Percentiles rank a stretch among this genome's conserved stretches.
Evolutionary conservation across 2,329 filamentous ascomycete species (phyloP).

Genomic region (Xylaria sp.): DNA sequence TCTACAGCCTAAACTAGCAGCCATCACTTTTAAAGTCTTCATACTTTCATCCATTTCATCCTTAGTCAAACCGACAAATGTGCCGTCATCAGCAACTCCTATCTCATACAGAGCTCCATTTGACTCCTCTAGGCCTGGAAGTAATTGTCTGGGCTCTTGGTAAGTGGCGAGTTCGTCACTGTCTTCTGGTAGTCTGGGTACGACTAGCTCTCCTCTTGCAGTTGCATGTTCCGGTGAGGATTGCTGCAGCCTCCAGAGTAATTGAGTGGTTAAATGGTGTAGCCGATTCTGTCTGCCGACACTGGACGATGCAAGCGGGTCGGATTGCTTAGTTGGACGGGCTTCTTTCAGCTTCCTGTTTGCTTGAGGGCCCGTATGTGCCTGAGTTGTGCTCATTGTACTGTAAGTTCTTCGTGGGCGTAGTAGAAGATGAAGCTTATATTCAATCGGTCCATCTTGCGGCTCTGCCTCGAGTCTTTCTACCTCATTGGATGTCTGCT

Average conservation of each 20-base stretch:
- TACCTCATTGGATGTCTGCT: slow-evolving; percentile 52
- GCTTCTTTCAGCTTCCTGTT: slow-evolving; percentile 46
- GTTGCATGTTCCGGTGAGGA: slow-evolving; percentile 91
- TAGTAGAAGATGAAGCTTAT: slow-evolving; percentile 91
- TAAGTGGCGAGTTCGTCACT: slow-evolving; percentile 59
- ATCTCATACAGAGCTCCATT: slow-evolving; percentile 96
- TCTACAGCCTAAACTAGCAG: slow-evolving; percentile 86
- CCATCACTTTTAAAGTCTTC: slow-evolving; percentile 87
- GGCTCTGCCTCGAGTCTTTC: slow-evolving; percentile 87
- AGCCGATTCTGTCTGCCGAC: slow-evolving; percentile 85
- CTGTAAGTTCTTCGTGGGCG: slow-evolving; percentile 80
- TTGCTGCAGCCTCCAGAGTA: slow-evolving; percentile 94
- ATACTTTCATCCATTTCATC: slow-evolving; percentile 95
- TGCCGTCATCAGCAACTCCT: slow-evolving; percentile 93
- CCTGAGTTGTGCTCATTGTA: slow-evolving; percentile 71
- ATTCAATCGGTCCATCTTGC: slow-evolving; percentile 93
- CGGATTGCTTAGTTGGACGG: slow-evolving; percentile 45
- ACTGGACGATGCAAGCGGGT: slow-evolving; percentile 57
- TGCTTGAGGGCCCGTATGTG: slow-evolving; percentile 49
- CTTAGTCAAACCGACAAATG: slow-evolving; percentile 84
- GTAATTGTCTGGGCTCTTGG: slow-evolving; percentile 65
- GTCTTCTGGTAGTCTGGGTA: slow-evolving; percentile 79
- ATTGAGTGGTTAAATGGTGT: slow-evolving; percentile 91
- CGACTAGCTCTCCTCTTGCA: slow-evolving; percentile 76
- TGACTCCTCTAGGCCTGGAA: slow-evolving; percentile 90